These are phyloP conservation scores for Oenanthe javanica DNA, from an alignment of 140 eudicot species.

Conservation along the genomic window DNA sequence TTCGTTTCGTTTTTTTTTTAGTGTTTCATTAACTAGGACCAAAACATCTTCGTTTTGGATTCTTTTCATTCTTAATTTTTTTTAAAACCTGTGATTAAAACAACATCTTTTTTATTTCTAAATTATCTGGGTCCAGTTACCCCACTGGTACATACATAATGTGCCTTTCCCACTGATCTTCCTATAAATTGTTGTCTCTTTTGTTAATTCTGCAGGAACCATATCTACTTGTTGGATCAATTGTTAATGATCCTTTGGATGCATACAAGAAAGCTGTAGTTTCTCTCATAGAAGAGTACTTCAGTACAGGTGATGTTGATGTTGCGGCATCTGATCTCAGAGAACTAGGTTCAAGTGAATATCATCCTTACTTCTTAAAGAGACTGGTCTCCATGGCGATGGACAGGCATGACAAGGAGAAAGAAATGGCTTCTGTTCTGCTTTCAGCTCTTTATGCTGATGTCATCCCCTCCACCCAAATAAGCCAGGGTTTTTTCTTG, in stretches of 20 bases:
- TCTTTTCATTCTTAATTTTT: not conserved
- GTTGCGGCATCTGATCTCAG: constrained; percentile 76
- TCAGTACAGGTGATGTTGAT: constrained; percentile 70
- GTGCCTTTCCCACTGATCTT: not conserved
- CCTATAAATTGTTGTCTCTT: constrained; percentile 15
- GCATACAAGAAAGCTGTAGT: constrained; percentile 87
- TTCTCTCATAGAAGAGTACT: constrained; percentile 71
- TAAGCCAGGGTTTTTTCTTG: constrained; percentile 80
- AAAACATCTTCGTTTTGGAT: not conserved
- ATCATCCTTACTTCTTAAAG: constrained; percentile 88
- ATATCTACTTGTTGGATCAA: constrained; percentile 78
- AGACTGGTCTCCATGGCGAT: constrained; percentile 89
- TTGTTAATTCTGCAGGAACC: constrained; percentile 61
- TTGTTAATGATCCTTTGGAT: constrained; percentile 74
- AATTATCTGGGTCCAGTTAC: not conserved
- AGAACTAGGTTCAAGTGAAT: constrained; percentile 76
- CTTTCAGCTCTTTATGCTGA: constrained; percentile 89
- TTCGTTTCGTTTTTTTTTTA: not conserved
- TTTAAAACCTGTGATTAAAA: not conserved
- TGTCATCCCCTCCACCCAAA: constrained; percentile 67
- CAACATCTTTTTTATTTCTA: not conserved
- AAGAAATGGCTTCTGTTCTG: constrained; percentile 93
- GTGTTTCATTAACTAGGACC: not conserved
- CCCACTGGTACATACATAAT: too few relatives aligned
- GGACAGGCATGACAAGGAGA: constrained; percentile 95